phyloP scores from a whole-genome alignment of 805 yeast genomes.

The Blastobotrys muscicola region DNA sequence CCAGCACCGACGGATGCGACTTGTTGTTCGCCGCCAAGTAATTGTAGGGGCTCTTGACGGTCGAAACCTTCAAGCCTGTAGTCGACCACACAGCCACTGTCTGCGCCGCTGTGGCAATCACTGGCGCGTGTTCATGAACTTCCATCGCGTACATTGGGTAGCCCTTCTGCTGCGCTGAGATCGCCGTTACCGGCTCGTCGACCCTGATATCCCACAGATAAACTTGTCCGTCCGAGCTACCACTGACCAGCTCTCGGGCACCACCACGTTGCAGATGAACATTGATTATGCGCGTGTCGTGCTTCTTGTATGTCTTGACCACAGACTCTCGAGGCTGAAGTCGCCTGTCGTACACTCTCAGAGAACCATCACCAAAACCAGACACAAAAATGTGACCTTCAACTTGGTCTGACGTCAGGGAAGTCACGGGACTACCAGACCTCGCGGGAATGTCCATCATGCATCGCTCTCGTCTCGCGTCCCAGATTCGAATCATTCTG shows the following conservation, averaged over 20 bases:
- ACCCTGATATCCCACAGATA: slow-evolving; percentile 85
- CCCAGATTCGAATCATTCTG: slow-evolving; percentile 87
- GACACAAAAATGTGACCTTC: slow-evolving; percentile 85
- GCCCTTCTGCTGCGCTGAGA: slow-evolving; percentile 36
- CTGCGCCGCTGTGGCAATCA: slow-evolving; percentile 80
- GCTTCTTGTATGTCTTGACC: slow-evolving; percentile 67
- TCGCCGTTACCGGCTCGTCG: slow-evolving; percentile 54
- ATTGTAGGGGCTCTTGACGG: slow-evolving; percentile 39
- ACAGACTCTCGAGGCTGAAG: slow-evolving; percentile 75
- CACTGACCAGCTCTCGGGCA: slow-evolving; percentile 77
- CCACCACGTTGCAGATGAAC: slow-evolving; percentile 98
- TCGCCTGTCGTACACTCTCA: slow-evolving; percentile 86
- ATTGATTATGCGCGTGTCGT: slow-evolving; percentile 53
- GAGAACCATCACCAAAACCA: slow-evolving; percentile 85
- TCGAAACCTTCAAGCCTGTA: slow-evolving; percentile 61
- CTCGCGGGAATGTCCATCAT: slow-evolving; percentile 84
- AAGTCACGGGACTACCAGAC: slow-evolving; percentile 78
- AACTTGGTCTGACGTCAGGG: slow-evolving; percentile 89
- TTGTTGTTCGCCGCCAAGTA: slow-evolving; percentile 23
- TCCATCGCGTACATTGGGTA: slow-evolving; percentile 51
- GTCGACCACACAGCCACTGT: slow-evolving; percentile 78
- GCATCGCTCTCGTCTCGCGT: slow-evolving; percentile 88
- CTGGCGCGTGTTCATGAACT: slow-evolving; percentile 94
- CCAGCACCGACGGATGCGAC: slow-evolving; percentile 51
- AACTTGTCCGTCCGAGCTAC: slow-evolving; percentile 66